phyloP scores from a whole-genome alignment of 176 grass and related monocot species.

The Aechmea fasciata region DNA sequence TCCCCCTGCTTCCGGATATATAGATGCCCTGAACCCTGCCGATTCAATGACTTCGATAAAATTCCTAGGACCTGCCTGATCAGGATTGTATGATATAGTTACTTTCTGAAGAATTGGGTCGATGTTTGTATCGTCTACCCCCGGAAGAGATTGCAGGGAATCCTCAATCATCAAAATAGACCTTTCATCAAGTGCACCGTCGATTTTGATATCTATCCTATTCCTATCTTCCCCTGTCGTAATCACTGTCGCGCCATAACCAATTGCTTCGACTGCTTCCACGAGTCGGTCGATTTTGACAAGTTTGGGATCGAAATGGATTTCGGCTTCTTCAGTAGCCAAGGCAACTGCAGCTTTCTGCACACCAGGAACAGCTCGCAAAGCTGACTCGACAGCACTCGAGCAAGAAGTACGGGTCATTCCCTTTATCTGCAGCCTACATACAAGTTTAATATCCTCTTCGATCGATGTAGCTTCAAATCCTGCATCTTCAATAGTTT shows the following conservation, averaged over 20 bases:
- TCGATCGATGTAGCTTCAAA: conserved; percentile 61
- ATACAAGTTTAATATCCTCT: conserved; percentile 59
- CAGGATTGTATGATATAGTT: conserved; percentile 71
- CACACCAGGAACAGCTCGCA: conserved; percentile 59
- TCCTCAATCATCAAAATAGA: conserved; percentile 42
- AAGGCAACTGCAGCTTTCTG: conserved; percentile 73
- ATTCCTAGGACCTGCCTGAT: conserved; percentile 72
- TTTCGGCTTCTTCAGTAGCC: conserved; percentile 89
- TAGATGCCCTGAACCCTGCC: conserved; percentile 52
- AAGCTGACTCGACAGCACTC: conserved; percentile 50
- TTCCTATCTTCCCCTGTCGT: conserved; percentile 73
- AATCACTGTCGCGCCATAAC: conserved; percentile 65
- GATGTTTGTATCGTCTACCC: conserved; percentile 51
- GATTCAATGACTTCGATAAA: conserved; percentile 82
- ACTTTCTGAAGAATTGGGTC: conserved; percentile 52
- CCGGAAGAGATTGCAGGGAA: conserved; percentile 75
- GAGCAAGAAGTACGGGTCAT: conserved; percentile 88
- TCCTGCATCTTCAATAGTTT: conserved; percentile 82
- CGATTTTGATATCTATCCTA: conserved; percentile 70
- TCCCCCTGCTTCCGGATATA: conserved; percentile 63
- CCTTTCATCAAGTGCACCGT: conserved; percentile 40
- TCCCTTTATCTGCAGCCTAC: conserved; percentile 82
- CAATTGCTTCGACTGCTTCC: conserved; percentile 52
- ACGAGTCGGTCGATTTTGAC: conserved; percentile 38
- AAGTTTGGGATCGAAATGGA: conserved; percentile 52